Percentiles rank a stretch among this genome's conserved stretches.
Evolutionary conservation across 345 rosid species (phyloP).

Genomic region (Isatis tinctoria): DNA sequence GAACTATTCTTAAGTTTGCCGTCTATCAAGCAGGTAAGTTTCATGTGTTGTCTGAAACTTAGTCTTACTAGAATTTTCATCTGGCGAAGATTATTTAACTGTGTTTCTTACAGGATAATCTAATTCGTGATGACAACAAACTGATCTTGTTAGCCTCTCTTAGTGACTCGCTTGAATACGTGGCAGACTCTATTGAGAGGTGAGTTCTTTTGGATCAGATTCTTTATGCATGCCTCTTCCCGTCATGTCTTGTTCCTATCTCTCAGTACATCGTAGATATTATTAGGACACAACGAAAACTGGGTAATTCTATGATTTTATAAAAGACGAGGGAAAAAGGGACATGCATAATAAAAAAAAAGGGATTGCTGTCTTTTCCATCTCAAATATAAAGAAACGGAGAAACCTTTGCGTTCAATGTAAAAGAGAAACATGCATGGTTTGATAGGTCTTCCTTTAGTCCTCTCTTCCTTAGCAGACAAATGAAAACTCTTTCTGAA

Average conservation of each 20-base stretch:
- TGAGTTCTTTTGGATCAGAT: slow-evolving; percentile 33
- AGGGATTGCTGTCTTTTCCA: not conserved
- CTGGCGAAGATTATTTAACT: not conserved
- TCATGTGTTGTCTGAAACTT: slow-evolving; percentile 1
- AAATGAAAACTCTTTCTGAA: slow-evolving; percentile 1
- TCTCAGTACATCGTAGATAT: slow-evolving; percentile 8
- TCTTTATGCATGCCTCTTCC: slow-evolving; percentile 14
- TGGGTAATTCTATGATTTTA: not conserved
- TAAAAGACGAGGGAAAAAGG: not conserved
- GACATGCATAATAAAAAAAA: not conserved
- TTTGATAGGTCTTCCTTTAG: not conserved
- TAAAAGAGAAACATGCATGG: slow-evolving; percentile 18
- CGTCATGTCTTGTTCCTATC: slow-evolving; percentile 5
- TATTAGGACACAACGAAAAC: not conserved
- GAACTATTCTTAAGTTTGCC: slow-evolving; percentile 66
- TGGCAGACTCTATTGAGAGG: slow-evolving; percentile 99
- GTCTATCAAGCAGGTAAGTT: slow-evolving; percentile 80
- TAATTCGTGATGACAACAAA: slow-evolving; percentile 91
- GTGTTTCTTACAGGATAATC: slow-evolving; percentile 65
- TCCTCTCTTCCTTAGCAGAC: not conserved
- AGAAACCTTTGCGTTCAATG: not conserved
- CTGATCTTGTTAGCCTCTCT: slow-evolving; percentile 91
- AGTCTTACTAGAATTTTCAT: not conserved
- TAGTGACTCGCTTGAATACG: slow-evolving; percentile 93
- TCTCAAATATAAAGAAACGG: slow-evolving; percentile 5